Evolutionary conservation across 192 early-diverging fungal genomes (phyloP).

Genomic region (Physocladia obscura): DNA sequence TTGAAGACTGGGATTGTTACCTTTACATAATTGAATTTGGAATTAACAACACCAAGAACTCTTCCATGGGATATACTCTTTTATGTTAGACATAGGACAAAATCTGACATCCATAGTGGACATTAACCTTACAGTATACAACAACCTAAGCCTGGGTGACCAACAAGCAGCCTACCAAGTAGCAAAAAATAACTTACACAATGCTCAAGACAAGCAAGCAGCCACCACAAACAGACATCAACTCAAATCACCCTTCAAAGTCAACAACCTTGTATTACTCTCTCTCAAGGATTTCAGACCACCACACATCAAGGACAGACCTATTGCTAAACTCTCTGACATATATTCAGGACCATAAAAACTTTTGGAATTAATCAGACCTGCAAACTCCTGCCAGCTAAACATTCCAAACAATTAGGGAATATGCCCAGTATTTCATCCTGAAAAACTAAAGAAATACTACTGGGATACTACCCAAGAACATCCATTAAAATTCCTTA

Average conservation of each 20-base stretch:
- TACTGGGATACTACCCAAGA: too few species aligned
- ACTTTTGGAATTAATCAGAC: too few species aligned
- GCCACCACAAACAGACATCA: slow-evolving; percentile 1
- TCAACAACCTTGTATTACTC: slow-evolving; percentile 14
- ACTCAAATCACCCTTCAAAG: slow-evolving; percentile 4
- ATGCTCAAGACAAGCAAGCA: slow-evolving; percentile 16
- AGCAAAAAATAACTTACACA: slow-evolving; percentile 3
- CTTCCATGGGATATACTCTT: slow-evolving; percentile 28
- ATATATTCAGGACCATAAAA: too few species aligned
- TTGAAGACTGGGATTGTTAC: not conserved
- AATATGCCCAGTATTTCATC: too few species aligned
- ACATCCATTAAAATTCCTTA: too few species aligned
- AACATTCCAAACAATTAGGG: too few species aligned
- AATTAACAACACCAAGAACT: slow-evolving; percentile 50
- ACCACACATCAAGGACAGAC: not conserved
- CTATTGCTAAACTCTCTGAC: slow-evolving; percentile 11
- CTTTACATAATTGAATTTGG: slow-evolving; percentile 25
- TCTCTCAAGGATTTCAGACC: slow-evolving; percentile 5
- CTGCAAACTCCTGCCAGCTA: too few species aligned
- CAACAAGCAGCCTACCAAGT: slow-evolving; percentile 4
- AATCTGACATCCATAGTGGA: not conserved
- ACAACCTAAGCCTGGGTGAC: not conserved
- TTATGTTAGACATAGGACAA: not conserved
- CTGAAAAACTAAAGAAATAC: too few species aligned
- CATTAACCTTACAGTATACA: not conserved